A percentile compares a stretch with the other conserved stretches of the same genome.
Conservation (phyloP, 306 rosid species). For the Mimosa pudica region DNA sequence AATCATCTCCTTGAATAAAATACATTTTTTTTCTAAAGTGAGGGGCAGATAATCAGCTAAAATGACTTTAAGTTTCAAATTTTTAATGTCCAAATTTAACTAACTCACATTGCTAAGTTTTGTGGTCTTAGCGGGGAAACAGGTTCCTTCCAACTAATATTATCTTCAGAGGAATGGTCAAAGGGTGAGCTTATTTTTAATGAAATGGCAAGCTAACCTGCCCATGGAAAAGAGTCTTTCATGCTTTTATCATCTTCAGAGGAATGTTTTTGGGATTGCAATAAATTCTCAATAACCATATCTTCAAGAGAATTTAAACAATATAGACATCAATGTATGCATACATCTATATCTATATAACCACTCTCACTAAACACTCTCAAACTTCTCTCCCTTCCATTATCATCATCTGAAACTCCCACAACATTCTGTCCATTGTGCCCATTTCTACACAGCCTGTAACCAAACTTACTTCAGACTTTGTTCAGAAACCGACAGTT, state of each 20-base stretch:
- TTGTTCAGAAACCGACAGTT: slow-evolving; percentile 58
- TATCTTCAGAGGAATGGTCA: no score
- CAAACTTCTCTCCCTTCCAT: slow-evolving; percentile 31
- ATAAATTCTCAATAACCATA: slow-evolving; percentile 19
- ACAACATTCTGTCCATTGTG: slow-evolving; percentile 38
- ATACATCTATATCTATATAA: background rate
- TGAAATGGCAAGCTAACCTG: slow-evolving; percentile 30
- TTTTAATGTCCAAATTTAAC: no score
- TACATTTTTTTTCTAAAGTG: no score
- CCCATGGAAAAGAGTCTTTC: slow-evolving; percentile 15
- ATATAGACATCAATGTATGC: slow-evolving; percentile 27
- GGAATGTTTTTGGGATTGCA: slow-evolving; percentile 42
- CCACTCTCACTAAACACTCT: slow-evolving; percentile 27
- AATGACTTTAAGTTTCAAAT: no score
- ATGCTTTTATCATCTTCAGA: slow-evolving; percentile 32
- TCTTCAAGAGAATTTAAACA: slow-evolving; percentile 17
- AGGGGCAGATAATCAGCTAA: no score
- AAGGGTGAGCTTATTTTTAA: background rate
- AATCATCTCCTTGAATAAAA: no score
- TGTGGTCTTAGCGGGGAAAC: no score
- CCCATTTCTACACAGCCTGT: slow-evolving; percentile 88
- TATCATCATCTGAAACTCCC: slow-evolving; percentile 37
- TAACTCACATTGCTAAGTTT: no score
- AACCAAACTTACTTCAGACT: slow-evolving; percentile 38
- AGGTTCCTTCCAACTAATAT: no score